These are phyloP conservation scores for Thinopyrum elongatum DNA, from an alignment of 176 grass and related monocot genomes.

Conservation along the genomic window DNA sequence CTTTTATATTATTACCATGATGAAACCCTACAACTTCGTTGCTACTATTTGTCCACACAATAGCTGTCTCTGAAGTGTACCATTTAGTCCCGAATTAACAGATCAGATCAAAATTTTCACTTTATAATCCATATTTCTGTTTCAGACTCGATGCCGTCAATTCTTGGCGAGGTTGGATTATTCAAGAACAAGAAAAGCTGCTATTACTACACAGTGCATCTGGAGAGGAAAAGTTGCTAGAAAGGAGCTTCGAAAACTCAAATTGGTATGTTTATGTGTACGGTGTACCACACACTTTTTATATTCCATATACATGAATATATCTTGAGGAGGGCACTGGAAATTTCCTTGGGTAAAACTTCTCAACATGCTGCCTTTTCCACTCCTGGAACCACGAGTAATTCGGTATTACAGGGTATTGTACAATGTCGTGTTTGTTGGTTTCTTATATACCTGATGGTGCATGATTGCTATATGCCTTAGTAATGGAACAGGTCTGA, in stretches of 20 bases:
- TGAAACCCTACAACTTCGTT: slow-evolving; percentile 1
- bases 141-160: slow-evolving; percentile 79
- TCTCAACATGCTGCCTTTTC: neutral
- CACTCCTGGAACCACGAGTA: neutral
- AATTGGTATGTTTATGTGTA: slow-evolving; percentile 60
- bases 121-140: slow-evolving; percentile 33
- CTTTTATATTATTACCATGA: slow-evolving; percentile 2
- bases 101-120: slow-evolving; percentile 16
- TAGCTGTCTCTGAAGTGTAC: neutral
- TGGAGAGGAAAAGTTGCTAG: slow-evolving; percentile 97
- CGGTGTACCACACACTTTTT: slow-evolving; percentile 7
- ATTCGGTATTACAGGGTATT: neutral
- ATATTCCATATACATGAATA: slow-evolving; percentile 9
- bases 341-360: slow-evolving; percentile 8
- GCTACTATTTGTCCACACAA: neutral
- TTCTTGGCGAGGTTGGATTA: slow-evolving; percentile 73
- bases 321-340: neutral
- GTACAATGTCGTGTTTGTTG: slow-evolving; percentile 2
- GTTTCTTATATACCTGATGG: neutral
- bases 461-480: neutral
- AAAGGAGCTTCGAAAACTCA: slow-evolving; percentile 88
- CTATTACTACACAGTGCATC: slow-evolving; percentile 86
- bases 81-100: neutral
- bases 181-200: slow-evolving; percentile 86
- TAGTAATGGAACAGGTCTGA: neutral